phyloP scores from a whole-genome alignment of 805 yeast species.

The Zygotorulaspora chibaensis region DNA sequence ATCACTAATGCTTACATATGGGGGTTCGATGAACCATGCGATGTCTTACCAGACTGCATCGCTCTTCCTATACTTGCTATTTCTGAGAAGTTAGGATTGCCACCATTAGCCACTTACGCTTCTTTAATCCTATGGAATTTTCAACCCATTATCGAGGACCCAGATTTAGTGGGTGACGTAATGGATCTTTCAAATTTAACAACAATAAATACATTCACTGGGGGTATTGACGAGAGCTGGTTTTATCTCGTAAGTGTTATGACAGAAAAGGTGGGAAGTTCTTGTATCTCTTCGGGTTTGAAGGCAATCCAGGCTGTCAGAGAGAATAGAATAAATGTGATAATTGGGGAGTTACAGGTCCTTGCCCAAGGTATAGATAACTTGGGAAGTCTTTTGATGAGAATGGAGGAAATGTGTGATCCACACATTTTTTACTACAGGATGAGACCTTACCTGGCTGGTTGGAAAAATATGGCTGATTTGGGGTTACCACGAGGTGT shows the following conservation, averaged over 20 bases:
- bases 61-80: constrained; percentile 66
- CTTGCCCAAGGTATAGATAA: constrained; percentile 73
- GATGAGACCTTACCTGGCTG: constrained; percentile 85
- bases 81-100: constrained; percentile 59
- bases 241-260: constrained; percentile 84
- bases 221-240: constrained; percentile 90
- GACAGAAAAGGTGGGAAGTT: constrained; percentile 79
- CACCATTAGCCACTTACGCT: constrained; percentile 86
- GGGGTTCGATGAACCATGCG: constrained; percentile 63
- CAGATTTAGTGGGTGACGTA: constrained; percentile 32
- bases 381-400: constrained; percentile 66
- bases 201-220: constrained; percentile 81
- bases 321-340: constrained; percentile 41
- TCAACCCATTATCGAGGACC: constrained; percentile 45
- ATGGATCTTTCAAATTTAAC: constrained; percentile 66
- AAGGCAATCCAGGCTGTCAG: constrained; percentile 59
- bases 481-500: constrained; percentile 82
- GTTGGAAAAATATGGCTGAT: constrained; percentile 88
- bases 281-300: constrained; percentile 61
- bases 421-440: constrained; percentile 87
- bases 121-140: constrained; percentile 87
- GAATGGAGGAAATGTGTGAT: constrained; percentile 91
- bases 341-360: constrained; percentile 46
- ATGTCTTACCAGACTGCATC: constrained; percentile 60
- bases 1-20: constrained; percentile 87